phyloP scores from a whole-genome alignment of 192 early-diverging fungal genomes.

The Linderina pennispora region DNA sequence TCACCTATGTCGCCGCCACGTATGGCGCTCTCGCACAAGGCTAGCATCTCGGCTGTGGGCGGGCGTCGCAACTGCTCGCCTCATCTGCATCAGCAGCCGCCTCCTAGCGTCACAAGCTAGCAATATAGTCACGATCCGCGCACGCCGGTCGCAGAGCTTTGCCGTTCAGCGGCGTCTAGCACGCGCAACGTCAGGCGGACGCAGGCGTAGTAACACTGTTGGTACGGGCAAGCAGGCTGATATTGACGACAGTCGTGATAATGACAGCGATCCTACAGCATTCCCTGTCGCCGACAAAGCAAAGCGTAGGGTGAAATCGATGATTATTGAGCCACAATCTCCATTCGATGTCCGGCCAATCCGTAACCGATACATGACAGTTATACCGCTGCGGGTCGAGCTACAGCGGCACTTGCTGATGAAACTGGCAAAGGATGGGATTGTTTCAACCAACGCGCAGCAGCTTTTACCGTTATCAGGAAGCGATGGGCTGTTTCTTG shows the following conservation, averaged over 20 bases:
- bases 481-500: background rate
- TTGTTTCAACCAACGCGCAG: background rate
- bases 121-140: slow-evolving; percentile 28
- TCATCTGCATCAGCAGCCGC: no score
- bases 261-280: background rate
- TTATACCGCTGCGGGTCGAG: slow-evolving; percentile 31
- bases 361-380: slow-evolving; percentile 21
- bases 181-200: slow-evolving; percentile 19
- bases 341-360: background rate
- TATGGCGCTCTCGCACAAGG: slow-evolving; percentile 27
- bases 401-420: slow-evolving; percentile 24
- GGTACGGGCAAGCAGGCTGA: slow-evolving; percentile 25
- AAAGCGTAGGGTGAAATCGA: slow-evolving; percentile 29
- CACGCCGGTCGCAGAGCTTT: slow-evolving; percentile 37
- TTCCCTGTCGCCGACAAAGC: slow-evolving; percentile 15
- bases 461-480: background rate
- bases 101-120: background rate
- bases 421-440: background rate
- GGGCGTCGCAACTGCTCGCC: slow-evolving; percentile 15
- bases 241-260: background rate
- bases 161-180: slow-evolving; percentile 22
- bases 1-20: slow-evolving; percentile 7
- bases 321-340: slow-evolving; percentile 12
- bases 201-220: slow-evolving; percentile 38
- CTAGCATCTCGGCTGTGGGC: slow-evolving; percentile 38